These are phyloP conservation scores for Puccinia hordei DNA, from an alignment of 1,284 basidiomycete genomes.

Conservation along the genomic window DNA sequence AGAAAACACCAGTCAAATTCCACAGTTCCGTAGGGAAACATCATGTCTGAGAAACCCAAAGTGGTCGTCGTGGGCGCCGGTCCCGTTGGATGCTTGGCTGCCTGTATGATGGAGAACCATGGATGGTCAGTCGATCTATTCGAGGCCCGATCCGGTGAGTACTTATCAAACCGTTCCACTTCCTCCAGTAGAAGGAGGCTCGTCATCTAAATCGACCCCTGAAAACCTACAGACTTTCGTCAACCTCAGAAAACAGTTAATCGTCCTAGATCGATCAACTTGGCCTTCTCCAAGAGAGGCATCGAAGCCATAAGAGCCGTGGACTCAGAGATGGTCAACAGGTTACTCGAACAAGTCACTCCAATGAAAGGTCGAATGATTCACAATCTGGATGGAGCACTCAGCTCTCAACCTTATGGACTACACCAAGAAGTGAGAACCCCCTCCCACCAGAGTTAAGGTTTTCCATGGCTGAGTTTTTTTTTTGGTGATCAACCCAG, in stretches of 20 bases:
- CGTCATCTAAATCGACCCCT: slow-evolving; percentile 47
- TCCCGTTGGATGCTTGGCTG: slow-evolving; percentile 89
- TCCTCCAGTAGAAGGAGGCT: slow-evolving; percentile 8
- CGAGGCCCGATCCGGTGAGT: slow-evolving; percentile 76
- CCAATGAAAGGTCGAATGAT: slow-evolving; percentile 97
- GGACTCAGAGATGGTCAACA: slow-evolving; percentile 71
- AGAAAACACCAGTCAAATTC: no score
- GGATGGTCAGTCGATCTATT: slow-evolving; percentile 90
- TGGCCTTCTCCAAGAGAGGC: slow-evolving; percentile 90
- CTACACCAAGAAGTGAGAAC: slow-evolving; percentile 25
- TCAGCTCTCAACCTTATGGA: slow-evolving; percentile 40
- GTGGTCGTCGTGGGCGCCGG: slow-evolving; percentile 74
- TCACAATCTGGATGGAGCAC: slow-evolving; percentile 69
- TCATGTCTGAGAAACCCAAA: slow-evolving; percentile 51
- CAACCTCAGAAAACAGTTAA: slow-evolving; percentile 37
- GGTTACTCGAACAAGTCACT: slow-evolving; percentile 77
- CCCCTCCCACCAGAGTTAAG: slow-evolving; percentile 52
- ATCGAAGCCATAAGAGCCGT: slow-evolving; percentile 81
- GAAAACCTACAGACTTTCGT: slow-evolving; percentile 51
- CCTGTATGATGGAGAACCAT: slow-evolving; percentile 78
- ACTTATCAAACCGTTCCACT: not conserved
- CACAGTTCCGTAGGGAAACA: no score
- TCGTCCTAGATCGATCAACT: slow-evolving; percentile 79
- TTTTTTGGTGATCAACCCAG: slow-evolving; percentile 66
- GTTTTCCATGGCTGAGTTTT: slow-evolving; percentile 52